A percentile compares a stretch with the other conserved stretches of the same genome.
phyloP scores from a whole-genome alignment of 495 filamentous ascomycete species.

The Xylaria palmicola region DNA sequence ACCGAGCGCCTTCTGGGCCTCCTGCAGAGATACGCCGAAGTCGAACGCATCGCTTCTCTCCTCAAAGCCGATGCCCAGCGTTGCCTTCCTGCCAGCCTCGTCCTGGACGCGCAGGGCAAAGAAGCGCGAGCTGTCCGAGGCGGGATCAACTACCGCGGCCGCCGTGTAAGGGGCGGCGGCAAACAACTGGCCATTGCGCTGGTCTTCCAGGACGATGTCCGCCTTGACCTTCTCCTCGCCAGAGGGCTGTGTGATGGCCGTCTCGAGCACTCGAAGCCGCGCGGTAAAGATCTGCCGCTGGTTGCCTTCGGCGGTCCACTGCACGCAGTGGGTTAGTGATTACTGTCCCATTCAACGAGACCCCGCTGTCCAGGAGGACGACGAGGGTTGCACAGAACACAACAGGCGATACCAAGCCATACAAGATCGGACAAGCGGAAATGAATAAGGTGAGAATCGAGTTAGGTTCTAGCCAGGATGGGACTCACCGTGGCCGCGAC shows the following conservation, averaged over 20 bases:
- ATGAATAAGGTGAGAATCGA: not conserved
- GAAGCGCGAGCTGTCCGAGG: slow-evolving; percentile 72
- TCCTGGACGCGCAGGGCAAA: slow-evolving; percentile 77
- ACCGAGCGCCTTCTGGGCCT: slow-evolving; percentile 60
- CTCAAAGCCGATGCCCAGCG: slow-evolving; percentile 81
- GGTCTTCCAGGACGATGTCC: slow-evolving; percentile 74
- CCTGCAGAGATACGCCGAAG: slow-evolving; percentile 75
- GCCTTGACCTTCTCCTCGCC: slow-evolving; percentile 58
- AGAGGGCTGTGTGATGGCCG: slow-evolving; percentile 47
- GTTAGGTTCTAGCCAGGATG: not conserved
- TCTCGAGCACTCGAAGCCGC: slow-evolving; percentile 76
- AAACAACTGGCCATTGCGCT: slow-evolving; percentile 66
- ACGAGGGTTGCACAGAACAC: not conserved
- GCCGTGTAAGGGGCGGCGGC: slow-evolving; percentile 73
- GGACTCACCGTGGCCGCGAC: slow-evolving; percentile 51
- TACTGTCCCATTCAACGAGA: not conserved
- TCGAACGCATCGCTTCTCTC: slow-evolving; percentile 81
- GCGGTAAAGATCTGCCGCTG: slow-evolving; percentile 76
- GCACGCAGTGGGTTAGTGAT: slow-evolving; percentile 8
- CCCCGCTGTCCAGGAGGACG: not conserved
- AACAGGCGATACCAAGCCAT: not conserved
- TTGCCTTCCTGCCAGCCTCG: slow-evolving; percentile 65
- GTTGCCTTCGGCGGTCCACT: slow-evolving; percentile 70
- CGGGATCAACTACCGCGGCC: slow-evolving; percentile 62
- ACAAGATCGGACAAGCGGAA: not conserved